phyloP scores from a whole-genome alignment of 306 rosid species.

The Medicago arabica region DNA sequence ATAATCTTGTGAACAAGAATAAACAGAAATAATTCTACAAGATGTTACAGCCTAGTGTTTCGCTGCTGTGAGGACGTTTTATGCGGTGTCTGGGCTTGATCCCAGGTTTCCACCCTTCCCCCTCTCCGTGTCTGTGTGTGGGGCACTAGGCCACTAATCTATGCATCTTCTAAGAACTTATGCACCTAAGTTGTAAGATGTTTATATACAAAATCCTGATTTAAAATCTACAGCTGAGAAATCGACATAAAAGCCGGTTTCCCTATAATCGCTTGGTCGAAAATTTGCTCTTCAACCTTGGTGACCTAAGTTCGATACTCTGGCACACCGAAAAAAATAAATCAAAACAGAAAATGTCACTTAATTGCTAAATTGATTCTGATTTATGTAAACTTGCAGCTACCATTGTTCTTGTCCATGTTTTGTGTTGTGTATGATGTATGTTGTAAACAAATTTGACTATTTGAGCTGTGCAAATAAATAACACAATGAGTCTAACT shows the following conservation, averaged over 20 bases:
- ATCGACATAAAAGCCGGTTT: no score
- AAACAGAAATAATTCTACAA: not conserved
- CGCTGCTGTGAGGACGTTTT: no score
- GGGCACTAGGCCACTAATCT: no score
- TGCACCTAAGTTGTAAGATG: conserved; percentile 8
- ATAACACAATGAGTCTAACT: no score
- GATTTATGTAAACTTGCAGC: not conserved
- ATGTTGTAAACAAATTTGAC: no score
- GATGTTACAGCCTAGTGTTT: no score
- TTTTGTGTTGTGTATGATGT: not conserved
- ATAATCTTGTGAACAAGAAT: not conserved
- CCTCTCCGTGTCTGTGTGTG: no score
- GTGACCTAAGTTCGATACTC: no score
- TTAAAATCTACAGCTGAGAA: no score
- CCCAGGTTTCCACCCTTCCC: not conserved
- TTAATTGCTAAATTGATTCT: not conserved
- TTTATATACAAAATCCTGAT: not conserved
- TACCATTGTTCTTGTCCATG: not conserved
- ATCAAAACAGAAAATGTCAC: conserved; percentile 1
- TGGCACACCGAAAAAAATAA: not conserved
- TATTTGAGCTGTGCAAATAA: no score
- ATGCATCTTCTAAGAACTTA: not conserved
- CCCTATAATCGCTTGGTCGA: not conserved
- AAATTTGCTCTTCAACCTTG: not conserved
- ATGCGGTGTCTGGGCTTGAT: not conserved